phyloP scores from a whole-genome alignment of 495 filamentous ascomycete genomes.

The Amorphotheca resinae region DNA sequence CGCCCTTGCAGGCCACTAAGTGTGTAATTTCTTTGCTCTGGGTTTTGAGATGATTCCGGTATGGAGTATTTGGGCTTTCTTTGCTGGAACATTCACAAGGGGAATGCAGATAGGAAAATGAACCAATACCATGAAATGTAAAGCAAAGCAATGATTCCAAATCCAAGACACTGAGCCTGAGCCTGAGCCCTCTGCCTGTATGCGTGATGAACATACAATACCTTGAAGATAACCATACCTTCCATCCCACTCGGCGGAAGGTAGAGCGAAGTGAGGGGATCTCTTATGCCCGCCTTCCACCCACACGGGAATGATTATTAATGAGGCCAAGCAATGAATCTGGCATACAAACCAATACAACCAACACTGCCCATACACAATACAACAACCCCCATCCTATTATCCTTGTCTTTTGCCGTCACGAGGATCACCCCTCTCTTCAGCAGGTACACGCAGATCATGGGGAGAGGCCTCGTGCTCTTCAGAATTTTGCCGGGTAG shows the following conservation, averaged over 20 bases:
- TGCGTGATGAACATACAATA: no score
- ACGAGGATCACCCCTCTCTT: constrained; percentile 5
- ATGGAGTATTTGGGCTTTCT: constrained; percentile 18
- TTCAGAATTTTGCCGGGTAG: no score
- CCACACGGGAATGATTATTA: no score
- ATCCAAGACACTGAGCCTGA: neutral
- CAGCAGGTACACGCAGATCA: neutral
- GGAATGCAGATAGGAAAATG: constrained; percentile 14
- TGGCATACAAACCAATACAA: no score
- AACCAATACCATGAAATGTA: constrained; percentile 20
- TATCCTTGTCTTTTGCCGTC: no score
- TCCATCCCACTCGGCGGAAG: neutral
- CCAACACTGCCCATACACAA: no score
- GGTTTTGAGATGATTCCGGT: constrained; percentile 8
- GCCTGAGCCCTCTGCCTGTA: no score
- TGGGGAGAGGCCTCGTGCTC: constrained; percentile 5
- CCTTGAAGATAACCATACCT: no score
- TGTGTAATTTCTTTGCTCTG: constrained; percentile 12
- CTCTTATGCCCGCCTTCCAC: no score
- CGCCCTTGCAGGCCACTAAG: constrained; percentile 43
- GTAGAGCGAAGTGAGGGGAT: neutral
- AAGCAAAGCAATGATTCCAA: constrained; percentile 6
- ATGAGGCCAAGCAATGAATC: no score
- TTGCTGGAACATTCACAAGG: neutral
- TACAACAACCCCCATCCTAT: no score